phyloP scores from a whole-genome alignment of 805 yeast genomes.

The Ogataea polymorpha region DNA sequence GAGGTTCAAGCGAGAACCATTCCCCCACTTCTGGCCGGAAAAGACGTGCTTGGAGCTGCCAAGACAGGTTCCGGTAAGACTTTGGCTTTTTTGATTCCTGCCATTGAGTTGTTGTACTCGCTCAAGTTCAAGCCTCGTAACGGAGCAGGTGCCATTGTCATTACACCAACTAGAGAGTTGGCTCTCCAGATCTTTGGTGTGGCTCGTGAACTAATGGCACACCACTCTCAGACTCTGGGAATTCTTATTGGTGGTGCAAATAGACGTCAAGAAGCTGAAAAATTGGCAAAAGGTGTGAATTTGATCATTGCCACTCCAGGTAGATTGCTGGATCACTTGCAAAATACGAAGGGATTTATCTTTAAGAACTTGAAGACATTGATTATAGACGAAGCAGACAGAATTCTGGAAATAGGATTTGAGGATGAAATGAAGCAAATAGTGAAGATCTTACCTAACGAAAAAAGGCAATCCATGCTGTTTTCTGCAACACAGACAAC shows the following conservation, averaged over 20 bases:
- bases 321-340: conserved; percentile 91
- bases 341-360: conserved; percentile 89
- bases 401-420: conserved; percentile 95
- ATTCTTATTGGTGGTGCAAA: conserved; percentile 98
- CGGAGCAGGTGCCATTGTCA: conserved; percentile 95
- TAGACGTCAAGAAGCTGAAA: conserved; percentile 96
- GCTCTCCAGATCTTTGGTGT: conserved; percentile 98
- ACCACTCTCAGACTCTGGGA: conserved; percentile 91
- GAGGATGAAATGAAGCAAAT: conserved; percentile 99
- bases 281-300: conserved; percentile 90
- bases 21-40: conserved; percentile 93
- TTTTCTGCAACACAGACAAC: conserved; percentile 99
- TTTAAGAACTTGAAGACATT: conserved; percentile 93
- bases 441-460: conserved; percentile 86
- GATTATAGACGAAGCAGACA: conserved; percentile 96
- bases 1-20: conserved; percentile 93
- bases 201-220: conserved; percentile 87
- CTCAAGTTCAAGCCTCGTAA: conserved; percentile 95
- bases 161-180: conserved; percentile 96
- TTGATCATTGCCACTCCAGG: conserved; percentile 97
- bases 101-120: conserved; percentile 86
- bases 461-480: conserved; percentile 92
- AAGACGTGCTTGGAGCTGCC: conserved; percentile 99
- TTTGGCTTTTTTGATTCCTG: conserved; percentile 91
- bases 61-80: conserved; percentile 99